Evolutionary conservation across 345 rosid genomes (phyloP), one percentile per base, ranked within the genome.

Genomic region (Gossypium turneri): DNA sequence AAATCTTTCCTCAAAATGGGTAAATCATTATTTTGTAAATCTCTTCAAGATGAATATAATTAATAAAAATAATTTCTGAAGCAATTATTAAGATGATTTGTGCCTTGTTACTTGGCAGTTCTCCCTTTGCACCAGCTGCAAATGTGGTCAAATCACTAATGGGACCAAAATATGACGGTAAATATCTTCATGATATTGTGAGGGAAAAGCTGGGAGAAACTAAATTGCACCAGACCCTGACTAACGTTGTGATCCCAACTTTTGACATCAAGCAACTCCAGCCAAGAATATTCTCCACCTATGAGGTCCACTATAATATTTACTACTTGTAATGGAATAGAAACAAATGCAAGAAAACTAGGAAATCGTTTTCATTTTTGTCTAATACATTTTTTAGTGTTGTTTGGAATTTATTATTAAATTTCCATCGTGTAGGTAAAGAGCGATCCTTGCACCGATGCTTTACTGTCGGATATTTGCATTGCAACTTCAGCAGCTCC

Each of bases 401-500:
- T 3, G 0, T 58, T 59, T 2, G 12, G 17, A 45, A 16, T 34
- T 43, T 56, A 53, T 67, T 15, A 66, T 45, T 52, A 66, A 43
- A 44, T 24, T 48, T 3, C 12, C 44, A 71, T 57, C 34, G 7
- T 56, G 34, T 57, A 87, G 90, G 77, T 82, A 78, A 82, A 79
- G 70, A 66, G 38, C 1, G 63, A 81, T 20, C 88, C 89, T 38
- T 3, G 68, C 68, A 50, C 74, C 24, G 77, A 89, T 67, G 96
- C 91, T 10, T 41, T 72, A 22, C 83, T 89, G 7, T 83, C 96
- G 1, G 92, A 91, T 74, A 88, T 91, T 20, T 82, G 86, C 78
- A 82, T 88, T 13, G 84, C 76, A 70, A 91, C 93, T 16, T 89
- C 96, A 7, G 88, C 90, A 11, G 93, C 93, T 5, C 96, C 93